Percentiles rank a stretch among this genome's conserved stretches.
Conservation (phyloP, 495 filamentous ascomycete genomes). For the Peziza echinospora region DNA sequence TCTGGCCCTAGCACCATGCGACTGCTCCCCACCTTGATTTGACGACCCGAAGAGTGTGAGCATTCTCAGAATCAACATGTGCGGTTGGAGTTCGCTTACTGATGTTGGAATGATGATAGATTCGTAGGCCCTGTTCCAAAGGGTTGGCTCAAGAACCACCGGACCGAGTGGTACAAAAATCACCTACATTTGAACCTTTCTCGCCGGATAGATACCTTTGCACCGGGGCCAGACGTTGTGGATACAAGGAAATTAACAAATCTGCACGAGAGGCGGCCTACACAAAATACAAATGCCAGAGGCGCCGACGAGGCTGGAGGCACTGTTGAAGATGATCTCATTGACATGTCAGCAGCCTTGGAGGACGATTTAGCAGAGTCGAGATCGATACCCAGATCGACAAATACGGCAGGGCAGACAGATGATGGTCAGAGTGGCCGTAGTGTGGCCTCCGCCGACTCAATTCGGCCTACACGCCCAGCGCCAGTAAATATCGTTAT, state of each 20-base stretch:
- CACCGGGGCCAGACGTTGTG: constrained; percentile 9
- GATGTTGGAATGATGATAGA: constrained; percentile 2
- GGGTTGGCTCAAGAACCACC: constrained; percentile 17
- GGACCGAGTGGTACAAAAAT: constrained; percentile 16
- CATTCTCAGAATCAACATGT: background rate
- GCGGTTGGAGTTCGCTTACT: background rate
- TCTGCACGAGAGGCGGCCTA: constrained; percentile 1
- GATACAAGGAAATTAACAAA: constrained; percentile 7
- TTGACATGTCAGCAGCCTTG: background rate
- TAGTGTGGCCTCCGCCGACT: background rate
- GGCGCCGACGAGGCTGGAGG: background rate
- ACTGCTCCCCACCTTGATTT: constrained; percentile 16
- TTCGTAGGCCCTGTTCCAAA: constrained; percentile 18
- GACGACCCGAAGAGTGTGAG: constrained; percentile 17
- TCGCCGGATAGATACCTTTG: constrained; percentile 6
- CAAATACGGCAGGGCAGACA: background rate
- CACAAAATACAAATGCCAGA: background rate
- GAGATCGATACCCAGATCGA: background rate
- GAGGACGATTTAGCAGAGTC: background rate
- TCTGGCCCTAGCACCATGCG: constrained; percentile 12
- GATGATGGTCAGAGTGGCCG: background rate
- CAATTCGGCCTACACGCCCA: background rate
- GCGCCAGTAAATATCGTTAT: background rate
- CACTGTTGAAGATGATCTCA: constrained; percentile 1
- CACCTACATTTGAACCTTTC: constrained; percentile 13